Evolutionary conservation across 2,329 filamentous ascomycete species (phyloP).

Genomic region (Colletotrichum caudatum): DNA sequence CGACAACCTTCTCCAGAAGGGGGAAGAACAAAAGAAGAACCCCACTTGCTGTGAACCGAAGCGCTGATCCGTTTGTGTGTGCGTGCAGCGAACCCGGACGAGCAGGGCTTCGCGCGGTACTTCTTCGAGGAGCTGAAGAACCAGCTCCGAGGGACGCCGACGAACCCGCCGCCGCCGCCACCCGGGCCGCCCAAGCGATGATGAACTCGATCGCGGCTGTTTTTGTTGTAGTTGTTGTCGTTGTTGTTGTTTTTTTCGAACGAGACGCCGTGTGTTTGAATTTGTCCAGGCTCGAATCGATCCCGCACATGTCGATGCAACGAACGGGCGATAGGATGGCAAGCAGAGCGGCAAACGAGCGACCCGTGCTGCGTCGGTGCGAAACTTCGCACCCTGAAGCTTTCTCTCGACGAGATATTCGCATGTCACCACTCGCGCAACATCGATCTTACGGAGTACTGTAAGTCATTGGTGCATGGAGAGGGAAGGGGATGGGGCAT

Average conservation of each 20-base stretch:
- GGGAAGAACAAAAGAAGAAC: accelerated
- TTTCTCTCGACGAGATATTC: too few relatives aligned
- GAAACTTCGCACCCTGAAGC: neutral
- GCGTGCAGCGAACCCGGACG: conserved; percentile 29
- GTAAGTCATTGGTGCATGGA: neutral
- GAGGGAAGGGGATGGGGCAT: neutral
- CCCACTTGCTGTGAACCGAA: neutral
- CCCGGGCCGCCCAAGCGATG: conserved; percentile 42
- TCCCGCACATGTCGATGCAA: neutral
- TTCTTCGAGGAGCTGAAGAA: conserved; percentile 65
- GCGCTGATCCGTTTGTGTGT: conserved; percentile 7
- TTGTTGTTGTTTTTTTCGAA: neutral
- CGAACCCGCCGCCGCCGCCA: conserved; percentile 49
- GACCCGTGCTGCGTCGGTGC: neutral
- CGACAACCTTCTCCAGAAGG: too few relatives aligned
- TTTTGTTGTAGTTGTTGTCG: too few relatives aligned
- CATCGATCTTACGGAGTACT: neutral
- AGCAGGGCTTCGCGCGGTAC: conserved; percentile 48
- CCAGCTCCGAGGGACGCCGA: conserved; percentile 61
- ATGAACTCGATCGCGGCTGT: conserved; percentile 5
- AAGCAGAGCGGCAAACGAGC: neutral
- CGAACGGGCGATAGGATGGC: neutral
- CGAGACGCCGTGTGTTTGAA: neutral
- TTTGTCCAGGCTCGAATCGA: too few relatives aligned
- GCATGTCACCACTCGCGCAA: neutral